Evolutionary conservation across 305 asterid genomes (phyloP), one percentile per base, ranked within the genome.

Genomic region (Fraxinus floribunda): DNA sequence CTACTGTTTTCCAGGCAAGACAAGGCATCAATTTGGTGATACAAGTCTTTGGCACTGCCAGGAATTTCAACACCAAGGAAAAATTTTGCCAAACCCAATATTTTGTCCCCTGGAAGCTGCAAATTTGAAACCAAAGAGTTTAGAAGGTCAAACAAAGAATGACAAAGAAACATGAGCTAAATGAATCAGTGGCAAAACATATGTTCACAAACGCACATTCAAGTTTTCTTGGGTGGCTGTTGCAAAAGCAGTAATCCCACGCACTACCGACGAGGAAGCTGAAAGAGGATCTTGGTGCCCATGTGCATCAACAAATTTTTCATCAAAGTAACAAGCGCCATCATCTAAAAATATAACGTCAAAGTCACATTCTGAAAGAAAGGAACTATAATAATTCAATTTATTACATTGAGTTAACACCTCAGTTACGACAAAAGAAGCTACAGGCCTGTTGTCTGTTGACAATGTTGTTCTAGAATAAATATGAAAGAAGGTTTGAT

Each of bases 21-120:
- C 89, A 94, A 85, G 64, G 98, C 95, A 89, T 89, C 93, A 78
- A 92, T 87, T 89, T 96, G 99, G 92, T 91, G 82, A 87, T 85
- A 94, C 87, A 96, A 77, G 86, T 94, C 99, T 86, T 91, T 90
- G 80, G 89, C 90, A 82, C 88, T 88, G 75, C 97, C 97, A 24
- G 99, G 99, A 86, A 89, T 76, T 87, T 96, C 99, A 88, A 92
- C 79, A 36, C 95, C 93, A 81, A 95, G 98, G 83, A 96, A 93
- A 84, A 94, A 91, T 82, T 92, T 93, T 3, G 97, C 98, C 88
- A 96, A 90, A 70, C 99, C 97, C 88, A 89, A 86, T 68, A 96
- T 78, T 84, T 91, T 94, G 36, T 96, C 99, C 70, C 93, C 97
- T n/a, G 99, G 97, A 86, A 96, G 89, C 99, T 94, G 95, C 88